Percentiles rank a stretch among this genome's conserved stretches.
Conservation (phyloP, 306 rosid genomes). For the Quercus engelmannii region DNA sequence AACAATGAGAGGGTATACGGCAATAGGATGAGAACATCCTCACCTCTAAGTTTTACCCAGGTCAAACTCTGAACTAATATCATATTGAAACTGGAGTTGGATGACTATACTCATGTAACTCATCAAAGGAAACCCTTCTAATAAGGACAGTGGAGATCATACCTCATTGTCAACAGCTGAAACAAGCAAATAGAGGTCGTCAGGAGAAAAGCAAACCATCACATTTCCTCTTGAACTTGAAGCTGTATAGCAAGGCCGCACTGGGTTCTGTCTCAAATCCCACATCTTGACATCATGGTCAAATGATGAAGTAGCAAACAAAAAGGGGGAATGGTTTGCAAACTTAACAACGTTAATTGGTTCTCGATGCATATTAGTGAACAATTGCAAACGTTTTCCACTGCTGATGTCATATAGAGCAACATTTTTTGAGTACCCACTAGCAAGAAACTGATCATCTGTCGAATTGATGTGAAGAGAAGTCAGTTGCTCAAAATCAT, state of each 20-base stretch:
- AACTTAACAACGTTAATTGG: conserved; percentile 80
- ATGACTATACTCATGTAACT: neutral
- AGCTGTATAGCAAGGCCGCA: conserved; percentile 64
- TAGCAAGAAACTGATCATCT: conserved; percentile 75
- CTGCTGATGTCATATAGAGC: conserved; percentile 72
- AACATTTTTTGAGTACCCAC: conserved; percentile 83
- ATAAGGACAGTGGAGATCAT: neutral
- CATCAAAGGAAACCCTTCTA: neutral
- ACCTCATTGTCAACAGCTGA: conserved; percentile 93
- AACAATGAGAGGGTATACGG: neutral
- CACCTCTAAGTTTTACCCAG: neutral
- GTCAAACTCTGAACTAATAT: neutral
- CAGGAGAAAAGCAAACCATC: conserved; percentile 95
- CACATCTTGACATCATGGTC: conserved; percentile 84
- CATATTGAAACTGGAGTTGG: neutral
- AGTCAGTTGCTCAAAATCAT: conserved; percentile 75
- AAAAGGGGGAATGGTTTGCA: conserved; percentile 77
- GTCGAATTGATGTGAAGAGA: conserved; percentile 77
- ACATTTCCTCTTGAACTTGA: conserved; percentile 80
- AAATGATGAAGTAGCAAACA: conserved; percentile 81
- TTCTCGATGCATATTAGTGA: conserved; percentile 73
- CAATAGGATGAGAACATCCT: neutral
- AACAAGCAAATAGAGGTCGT: conserved; percentile 74
- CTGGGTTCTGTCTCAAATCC: conserved; percentile 86
- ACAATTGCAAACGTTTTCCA: conserved; percentile 66